Conservation (phyloP, 2,329 filamentous ascomycete species). For the Cladosporium cucumerinum region DNA sequence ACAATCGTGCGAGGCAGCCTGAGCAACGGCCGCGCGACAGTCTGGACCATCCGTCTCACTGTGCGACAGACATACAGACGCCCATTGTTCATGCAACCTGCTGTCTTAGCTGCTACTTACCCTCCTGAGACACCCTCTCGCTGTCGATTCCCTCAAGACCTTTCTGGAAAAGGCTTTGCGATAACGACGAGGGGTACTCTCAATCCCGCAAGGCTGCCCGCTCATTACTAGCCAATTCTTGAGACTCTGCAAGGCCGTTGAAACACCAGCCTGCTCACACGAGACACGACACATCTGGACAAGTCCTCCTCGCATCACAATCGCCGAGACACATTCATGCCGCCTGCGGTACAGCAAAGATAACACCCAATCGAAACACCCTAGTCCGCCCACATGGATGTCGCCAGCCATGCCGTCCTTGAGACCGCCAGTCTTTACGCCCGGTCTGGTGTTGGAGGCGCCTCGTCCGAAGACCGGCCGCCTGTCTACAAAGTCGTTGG, state of each 20-base stretch:
- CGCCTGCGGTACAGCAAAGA: not conserved
- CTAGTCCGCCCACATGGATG: slow-evolving; percentile 40
- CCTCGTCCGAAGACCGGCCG: slow-evolving; percentile 41
- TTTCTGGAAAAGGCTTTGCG: slow-evolving; percentile 5
- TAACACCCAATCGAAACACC: slow-evolving; percentile 12
- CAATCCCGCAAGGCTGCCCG: not conserved
- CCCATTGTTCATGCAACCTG: not conserved
- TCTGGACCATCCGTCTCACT: slow-evolving; percentile 2
- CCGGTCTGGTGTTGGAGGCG: slow-evolving; percentile 38
- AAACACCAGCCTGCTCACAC: not conserved
- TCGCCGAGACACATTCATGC: slow-evolving; percentile 12
- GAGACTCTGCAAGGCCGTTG: not conserved
- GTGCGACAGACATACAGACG: slow-evolving; percentile 6
- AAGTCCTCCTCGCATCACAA: not conserved
- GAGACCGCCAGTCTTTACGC: slow-evolving; percentile 44
- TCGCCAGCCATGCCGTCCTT: slow-evolving; percentile 37
- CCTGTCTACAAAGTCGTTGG: slow-evolving; percentile 78
- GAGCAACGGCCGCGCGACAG: not conserved
- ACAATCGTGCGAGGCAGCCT: slow-evolving; percentile 6
- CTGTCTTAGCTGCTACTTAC: not conserved
- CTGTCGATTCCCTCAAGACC: not conserved
- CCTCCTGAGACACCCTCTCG: slow-evolving; percentile 5
- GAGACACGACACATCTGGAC: not conserved
- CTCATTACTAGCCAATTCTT: not conserved
- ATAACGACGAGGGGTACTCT: not conserved